These are phyloP conservation scores for Falciphora oryzae DNA, from an alignment of 2,329 filamentous ascomycete genomes.

Conservation along the genomic window DNA sequence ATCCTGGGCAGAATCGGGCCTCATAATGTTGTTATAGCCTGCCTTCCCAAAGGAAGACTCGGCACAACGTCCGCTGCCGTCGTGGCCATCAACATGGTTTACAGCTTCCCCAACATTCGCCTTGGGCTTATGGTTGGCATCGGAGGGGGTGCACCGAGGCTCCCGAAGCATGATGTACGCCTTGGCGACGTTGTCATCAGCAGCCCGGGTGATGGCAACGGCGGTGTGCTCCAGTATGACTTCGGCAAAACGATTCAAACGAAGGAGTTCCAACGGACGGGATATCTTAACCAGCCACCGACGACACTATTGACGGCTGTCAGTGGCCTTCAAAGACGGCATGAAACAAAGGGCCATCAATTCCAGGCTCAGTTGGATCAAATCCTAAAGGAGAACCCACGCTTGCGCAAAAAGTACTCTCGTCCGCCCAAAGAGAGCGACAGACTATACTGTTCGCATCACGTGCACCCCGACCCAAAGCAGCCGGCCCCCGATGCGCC, in stretches of 20 bases:
- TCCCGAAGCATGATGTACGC: constrained; percentile 25
- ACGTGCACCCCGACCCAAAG: neutral
- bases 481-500: too few relatives aligned
- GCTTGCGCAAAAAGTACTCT: neutral
- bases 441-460: neutral
- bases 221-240: constrained; percentile 24
- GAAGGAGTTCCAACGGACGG: constrained; percentile 14
- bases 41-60: constrained; percentile 21
- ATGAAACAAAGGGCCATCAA: constrained; percentile 15
- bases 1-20: constrained; percentile 24
- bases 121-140: constrained; percentile 29
- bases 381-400: neutral
- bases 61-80: constrained; percentile 21
- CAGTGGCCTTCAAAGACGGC: neutral
- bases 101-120: constrained; percentile 24
- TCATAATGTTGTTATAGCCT: constrained; percentile 32
- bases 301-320: constrained; percentile 4
- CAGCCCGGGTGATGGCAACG: constrained; percentile 13
- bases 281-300: constrained; percentile 6
- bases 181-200: constrained; percentile 28
- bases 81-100: constrained; percentile 23
- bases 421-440: constrained; percentile 1
- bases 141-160: constrained; percentile 29
- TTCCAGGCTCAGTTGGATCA: constrained; percentile 15
- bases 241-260: constrained; percentile 20